Percentiles rank a stretch among this genome's conserved stretches.
Evolutionary conservation across 257 asterid species (phyloP).

Genomic region (Dorcoceras hygrometricum): DNA sequence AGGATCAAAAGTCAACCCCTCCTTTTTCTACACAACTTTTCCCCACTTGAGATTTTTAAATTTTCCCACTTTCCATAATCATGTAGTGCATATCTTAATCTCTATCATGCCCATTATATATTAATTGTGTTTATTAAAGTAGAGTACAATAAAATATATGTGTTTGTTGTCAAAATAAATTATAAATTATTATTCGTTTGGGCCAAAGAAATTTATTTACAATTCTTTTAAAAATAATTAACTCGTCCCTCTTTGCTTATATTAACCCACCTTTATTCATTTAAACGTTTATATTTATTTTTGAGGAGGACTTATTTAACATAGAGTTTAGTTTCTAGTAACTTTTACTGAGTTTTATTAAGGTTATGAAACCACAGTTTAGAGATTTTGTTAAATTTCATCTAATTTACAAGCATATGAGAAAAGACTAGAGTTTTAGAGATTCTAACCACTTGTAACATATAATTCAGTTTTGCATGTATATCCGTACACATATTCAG

Average conservation of each 20-base stretch:
- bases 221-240: not conserved
- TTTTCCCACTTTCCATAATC: conserved; percentile 5
- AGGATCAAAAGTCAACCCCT: conserved; percentile 37
- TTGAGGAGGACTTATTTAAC: too few species aligned
- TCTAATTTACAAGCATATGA: too few species aligned
- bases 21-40: conserved; percentile 8
- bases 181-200: not conserved
- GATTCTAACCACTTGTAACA: too few species aligned
- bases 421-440: too few species aligned
- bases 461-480: too few species aligned
- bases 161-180: not conserved
- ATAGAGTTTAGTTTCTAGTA: too few species aligned
- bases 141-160: too few species aligned
- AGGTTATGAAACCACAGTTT: too few species aligned
- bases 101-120: not conserved
- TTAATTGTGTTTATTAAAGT: too few species aligned
- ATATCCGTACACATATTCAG: too few species aligned
- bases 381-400: too few species aligned
- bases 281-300: not conserved
- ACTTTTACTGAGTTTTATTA: too few species aligned
- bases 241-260: not conserved
- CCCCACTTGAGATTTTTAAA: not conserved
- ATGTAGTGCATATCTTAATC: not conserved
- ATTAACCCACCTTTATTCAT: not conserved
- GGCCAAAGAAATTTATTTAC: not conserved